Base-by-base conservation (phyloP, 371 early-diverging fungal genomes). In the Batrachochytrium dendrobatidis region DNA sequence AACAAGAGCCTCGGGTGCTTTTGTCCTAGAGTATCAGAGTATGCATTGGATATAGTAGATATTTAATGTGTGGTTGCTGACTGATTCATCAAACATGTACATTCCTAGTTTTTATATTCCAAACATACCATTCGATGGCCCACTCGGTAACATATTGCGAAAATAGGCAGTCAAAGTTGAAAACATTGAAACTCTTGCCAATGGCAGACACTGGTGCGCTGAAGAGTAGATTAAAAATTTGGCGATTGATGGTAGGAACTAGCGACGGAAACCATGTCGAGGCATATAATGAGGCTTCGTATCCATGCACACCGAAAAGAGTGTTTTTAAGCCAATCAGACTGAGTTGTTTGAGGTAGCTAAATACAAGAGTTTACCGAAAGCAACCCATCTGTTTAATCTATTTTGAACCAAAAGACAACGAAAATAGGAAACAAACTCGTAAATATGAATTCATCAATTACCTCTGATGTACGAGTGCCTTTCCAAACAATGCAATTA, bases 61-160 rank as follows among this genome's bases (percentile, higher is more conserved):
- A 58, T n/a, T n/a, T n/a, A n/a, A n/a, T n/a, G n/a, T n/a, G n/a
- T n/a, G n/a, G n/a, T n/a, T n/a, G n/a, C n/a, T n/a, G n/a, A n/a
- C n/a, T n/a, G n/a, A n/a, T n/a, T n/a, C n/a, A n/a, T n/a, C n/a
- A n/a, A n/a, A n/a, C n/a, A n/a, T n/a, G n/a, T n/a, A n/a, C n/a
- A n/a, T n/a, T n/a, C n/a, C n/a, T n/a, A n/a, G n/a, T n/a, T n/a
- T n/a, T n/a, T n/a, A n/a, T n/a, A n/a, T 43, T 8, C 18, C 10
- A 26, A 55, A 35, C 56, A 51, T 58, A 60, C 61, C 81, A 75
- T 2, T 84, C 84, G 33, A 91, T 83, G 8, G 89, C 86, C 92
- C 92, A 91, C 66, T 91, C 92, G 58, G 84, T 87, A 43, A 87
- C 87, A 59, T 89, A 86, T 58, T 91, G 92, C 35, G 84, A 79